A percentile compares a stretch with the other conserved stretches of the same genome.
Conservation (phyloP, 768 basidiomycete genomes). For the Xerocomellus intermedius region DNA sequence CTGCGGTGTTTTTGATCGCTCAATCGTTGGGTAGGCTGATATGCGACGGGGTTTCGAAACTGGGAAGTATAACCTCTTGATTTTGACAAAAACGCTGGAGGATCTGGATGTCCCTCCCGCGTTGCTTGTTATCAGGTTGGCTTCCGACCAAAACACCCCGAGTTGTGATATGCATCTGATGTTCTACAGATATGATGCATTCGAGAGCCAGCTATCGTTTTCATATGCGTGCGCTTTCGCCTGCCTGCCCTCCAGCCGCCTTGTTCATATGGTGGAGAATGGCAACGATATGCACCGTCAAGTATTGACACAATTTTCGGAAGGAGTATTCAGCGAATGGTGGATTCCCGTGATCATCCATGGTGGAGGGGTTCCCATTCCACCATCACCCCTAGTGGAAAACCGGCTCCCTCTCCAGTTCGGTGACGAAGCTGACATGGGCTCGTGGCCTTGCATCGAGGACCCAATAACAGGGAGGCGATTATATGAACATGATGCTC, state of each 20-base stretch:
- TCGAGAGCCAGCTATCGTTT: slow-evolving; percentile 61
- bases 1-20: slow-evolving; percentile 1
- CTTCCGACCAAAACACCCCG: neutral
- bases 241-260: slow-evolving; percentile 46
- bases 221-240: slow-evolving; percentile 52
- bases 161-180: slow-evolving; percentile 8
- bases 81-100: slow-evolving; percentile 57
- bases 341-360: slow-evolving; percentile 52
- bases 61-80: slow-evolving; percentile 62
- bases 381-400: slow-evolving; percentile 44
- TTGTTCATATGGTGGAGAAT: slow-evolving; percentile 64
- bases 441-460: slow-evolving; percentile 39
- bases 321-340: slow-evolving; percentile 39
- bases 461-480: slow-evolving; percentile 64
- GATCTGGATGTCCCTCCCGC: slow-evolving; percentile 59
- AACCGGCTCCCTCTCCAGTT: slow-evolving; percentile 43
- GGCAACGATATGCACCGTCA: slow-evolving; percentile 55
- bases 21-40: slow-evolving; percentile 39
- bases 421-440: slow-evolving; percentile 40
- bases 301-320: slow-evolving; percentile 45
- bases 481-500: slow-evolving; percentile 59
- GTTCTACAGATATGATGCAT: slow-evolving; percentile 37
- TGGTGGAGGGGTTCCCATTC: slow-evolving; percentile 36
- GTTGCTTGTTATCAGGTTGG: slow-evolving; percentile 62
- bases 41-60: slow-evolving; percentile 47